phyloP scores from a whole-genome alignment of 228 moss, liverwort and hornwort species.

The Sphagnum fallax region DNA sequence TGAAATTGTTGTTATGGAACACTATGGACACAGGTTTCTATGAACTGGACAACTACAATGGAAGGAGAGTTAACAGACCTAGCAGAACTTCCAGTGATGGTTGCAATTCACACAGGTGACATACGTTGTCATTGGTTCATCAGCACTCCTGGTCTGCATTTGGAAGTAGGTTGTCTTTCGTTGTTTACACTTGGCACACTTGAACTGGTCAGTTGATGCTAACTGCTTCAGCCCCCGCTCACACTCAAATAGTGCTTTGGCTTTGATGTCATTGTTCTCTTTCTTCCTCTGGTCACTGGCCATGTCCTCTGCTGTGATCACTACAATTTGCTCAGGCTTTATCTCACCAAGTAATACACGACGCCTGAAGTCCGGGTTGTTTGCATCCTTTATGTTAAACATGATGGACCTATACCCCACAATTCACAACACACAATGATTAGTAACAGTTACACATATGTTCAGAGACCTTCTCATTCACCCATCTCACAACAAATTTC shows the following conservation, averaged over 20 bases:
- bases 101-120: slow-evolving; percentile 85
- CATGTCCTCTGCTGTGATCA: slow-evolving; percentile 80
- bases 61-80: too few species aligned
- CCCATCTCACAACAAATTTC: too few species aligned
- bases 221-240: slow-evolving; percentile 72
- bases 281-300: slow-evolving; percentile 84
- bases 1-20: too few species aligned
- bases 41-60: too few species aligned
- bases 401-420: slow-evolving; percentile 59
- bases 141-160: slow-evolving; percentile 96
- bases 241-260: slow-evolving; percentile 87
- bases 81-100: slow-evolving; percentile 86
- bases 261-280: slow-evolving; percentile 57
- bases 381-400: slow-evolving; percentile 88
- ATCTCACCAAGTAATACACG: slow-evolving; percentile 81
- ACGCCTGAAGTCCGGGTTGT: slow-evolving; percentile 90
- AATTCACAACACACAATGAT: background rate
- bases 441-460: too few species aligned
- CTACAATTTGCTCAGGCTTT: slow-evolving; percentile 49
- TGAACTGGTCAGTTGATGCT: slow-evolving; percentile 95
- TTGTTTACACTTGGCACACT: slow-evolving; percentile 78
- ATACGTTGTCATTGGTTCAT: slow-evolving; percentile 99
- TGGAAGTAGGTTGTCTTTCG: slow-evolving; percentile 87
- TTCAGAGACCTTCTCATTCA: too few species aligned
- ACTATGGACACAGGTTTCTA: too few species aligned